phyloP scores from a whole-genome alignment of 148 eudicot genomes.

The Cornus kousa region DNA sequence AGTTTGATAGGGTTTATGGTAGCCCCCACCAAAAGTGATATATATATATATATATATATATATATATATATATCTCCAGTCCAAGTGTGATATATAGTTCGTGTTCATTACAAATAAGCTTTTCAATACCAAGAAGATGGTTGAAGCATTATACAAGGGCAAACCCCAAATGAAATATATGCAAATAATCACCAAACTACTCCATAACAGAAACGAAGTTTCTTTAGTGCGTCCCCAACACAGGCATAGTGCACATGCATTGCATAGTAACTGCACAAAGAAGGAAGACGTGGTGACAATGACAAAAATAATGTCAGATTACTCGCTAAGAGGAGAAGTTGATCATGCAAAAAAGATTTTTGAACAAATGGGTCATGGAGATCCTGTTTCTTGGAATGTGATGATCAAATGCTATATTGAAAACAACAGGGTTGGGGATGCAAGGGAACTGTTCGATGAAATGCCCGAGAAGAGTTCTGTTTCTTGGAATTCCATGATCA shows the following conservation, averaged over 20 bases:
- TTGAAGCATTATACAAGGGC: not conserved
- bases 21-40: not conserved
- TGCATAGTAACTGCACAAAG: not conserved
- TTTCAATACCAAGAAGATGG: constrained; percentile 1
- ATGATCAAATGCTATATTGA: constrained; percentile 30
- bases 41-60: too few relatives aligned
- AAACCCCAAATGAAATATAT: constrained; percentile 6
- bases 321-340: constrained; percentile 18
- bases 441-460: constrained; percentile 35
- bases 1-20: not conserved
- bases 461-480: constrained; percentile 25
- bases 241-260: not conserved
- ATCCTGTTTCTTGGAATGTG: constrained; percentile 31
- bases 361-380: constrained; percentile 19
- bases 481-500: constrained; percentile 32
- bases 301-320: constrained; percentile 25
- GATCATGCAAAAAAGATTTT: constrained; percentile 25
- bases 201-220: not conserved
- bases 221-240: constrained; percentile 3
- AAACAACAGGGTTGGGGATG: constrained; percentile 15
- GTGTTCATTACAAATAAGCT: not conserved
- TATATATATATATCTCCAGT: too few relatives aligned
- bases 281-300: constrained; percentile 11
- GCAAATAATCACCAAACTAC: constrained; percentile 1
- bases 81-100: too few relatives aligned